Evolutionary conservation across 1,284 basidiomycete genomes (phyloP), one percentile per base, ranked within the genome.

Genomic region (Cryptococcus hybrid): DNA sequence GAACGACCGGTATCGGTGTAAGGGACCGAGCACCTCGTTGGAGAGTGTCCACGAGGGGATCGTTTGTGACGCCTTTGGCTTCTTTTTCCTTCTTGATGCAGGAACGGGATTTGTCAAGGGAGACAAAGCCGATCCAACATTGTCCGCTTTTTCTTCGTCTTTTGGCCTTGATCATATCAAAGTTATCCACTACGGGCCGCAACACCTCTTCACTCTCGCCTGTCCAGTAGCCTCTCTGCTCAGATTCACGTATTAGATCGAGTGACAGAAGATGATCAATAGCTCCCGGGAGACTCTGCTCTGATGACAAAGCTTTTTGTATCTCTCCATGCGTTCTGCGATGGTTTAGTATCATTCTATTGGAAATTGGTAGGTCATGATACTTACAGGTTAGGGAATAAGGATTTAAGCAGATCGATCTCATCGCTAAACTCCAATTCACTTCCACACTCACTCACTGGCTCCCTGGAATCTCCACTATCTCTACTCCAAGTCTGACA

Each of bases 241-340:
- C 61, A 38, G 66, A 68, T 35, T 66, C 63, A 8, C 64, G 61
- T 35, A 76, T 74, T 12, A 69, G 47, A 48, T 76, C 74, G 34
- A 74, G 52, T 0, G 74, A 76, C 0, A 76, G 63, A 3, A 76
- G 68, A 50, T 71, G 59, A 45, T 76, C 73, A 51, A 75, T 70
- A 1, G 73, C 67, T 1, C 64, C 69, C 38, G 63, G 59, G 3
- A 70, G 45, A 36, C 56, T 61, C 6, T 56, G 44, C 40, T 69
- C 64, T 2, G 64, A 52, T 7, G 59, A 46, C 0, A 74, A 51
- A 0, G 70, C 71, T 3, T 66, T 56, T 2, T 43, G 51, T 6
- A 75, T 51, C 6, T 54, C 55, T 18, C 47, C 35, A 18, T 24
- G 18, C 24, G 35, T 30, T 11, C 49, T 51, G 12, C 15, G 30